Evolutionary conservation across 2,329 filamentous ascomycete species (phyloP).

Genomic region (Elsinoe australis): DNA sequence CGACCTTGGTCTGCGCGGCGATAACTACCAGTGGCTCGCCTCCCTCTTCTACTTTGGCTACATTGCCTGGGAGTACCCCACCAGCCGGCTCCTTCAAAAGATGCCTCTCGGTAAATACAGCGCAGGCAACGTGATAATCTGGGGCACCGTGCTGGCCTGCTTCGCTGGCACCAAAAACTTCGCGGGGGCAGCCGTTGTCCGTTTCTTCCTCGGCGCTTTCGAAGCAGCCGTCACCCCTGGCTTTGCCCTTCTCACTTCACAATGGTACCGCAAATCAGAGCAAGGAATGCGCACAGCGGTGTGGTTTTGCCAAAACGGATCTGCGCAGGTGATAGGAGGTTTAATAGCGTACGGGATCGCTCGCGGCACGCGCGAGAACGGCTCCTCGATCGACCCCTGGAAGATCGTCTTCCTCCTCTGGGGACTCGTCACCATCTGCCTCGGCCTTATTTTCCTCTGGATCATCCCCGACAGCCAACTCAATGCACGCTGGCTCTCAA

Average conservation of each 20-base stretch:
- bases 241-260: conserved; percentile 59
- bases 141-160: conserved; percentile 54
- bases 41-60: conserved; percentile 49
- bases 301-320: conserved; percentile 63
- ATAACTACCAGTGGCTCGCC: conserved; percentile 46
- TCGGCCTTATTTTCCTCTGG: conserved; percentile 40
- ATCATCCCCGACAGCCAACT: conserved; percentile 52
- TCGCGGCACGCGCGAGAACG: conserved; percentile 46
- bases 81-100: conserved; percentile 55
- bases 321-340: conserved; percentile 57
- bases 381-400: conserved; percentile 55
- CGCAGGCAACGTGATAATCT: conserved; percentile 55
- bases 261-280: conserved; percentile 66
- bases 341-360: conserved; percentile 58
- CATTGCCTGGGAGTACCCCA: conserved; percentile 58
- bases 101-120: conserved; percentile 61
- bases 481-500: conserved; percentile 55
- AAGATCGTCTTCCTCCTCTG: conserved; percentile 50
- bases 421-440: conserved; percentile 36
- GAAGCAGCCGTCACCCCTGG: conserved; percentile 63
- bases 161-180: conserved; percentile 57
- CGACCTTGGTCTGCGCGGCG: conserved; percentile 41
- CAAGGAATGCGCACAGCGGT: conserved; percentile 56
- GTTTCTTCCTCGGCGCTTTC: conserved; percentile 61
- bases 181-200: conserved; percentile 53